Evolutionary conservation across 345 rosid species (phyloP).

Genomic region (Gossypium longicalyx): DNA sequence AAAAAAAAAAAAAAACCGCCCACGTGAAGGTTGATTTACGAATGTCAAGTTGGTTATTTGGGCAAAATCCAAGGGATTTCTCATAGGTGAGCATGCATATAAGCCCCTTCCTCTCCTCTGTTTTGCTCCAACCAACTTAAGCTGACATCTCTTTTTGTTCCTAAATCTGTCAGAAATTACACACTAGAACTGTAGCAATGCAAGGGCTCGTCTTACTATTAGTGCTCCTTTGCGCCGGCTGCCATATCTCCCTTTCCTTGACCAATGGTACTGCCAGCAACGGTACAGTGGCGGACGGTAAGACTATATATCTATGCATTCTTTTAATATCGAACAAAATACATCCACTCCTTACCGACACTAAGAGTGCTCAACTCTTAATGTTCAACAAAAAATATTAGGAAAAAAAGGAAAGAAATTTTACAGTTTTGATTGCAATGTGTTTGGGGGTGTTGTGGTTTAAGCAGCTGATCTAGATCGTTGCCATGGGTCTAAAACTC

Average conservation of each 20-base stretch:
- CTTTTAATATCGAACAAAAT: neutral
- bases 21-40: neutral
- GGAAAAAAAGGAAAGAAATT: too few species aligned
- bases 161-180: neutral
- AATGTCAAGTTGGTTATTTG: constrained; percentile 11
- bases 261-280: neutral
- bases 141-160: neutral
- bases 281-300: constrained; percentile 1
- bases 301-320: neutral
- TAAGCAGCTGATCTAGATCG: too few species aligned
- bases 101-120: neutral
- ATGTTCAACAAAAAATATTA: too few species aligned
- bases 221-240: constrained; percentile 16
- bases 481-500: too few species aligned
- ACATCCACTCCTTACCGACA: too few species aligned
- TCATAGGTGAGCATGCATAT: neutral
- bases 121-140: neutral
- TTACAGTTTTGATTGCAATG: too few species aligned
- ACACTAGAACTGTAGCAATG: neutral
- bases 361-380: too few species aligned
- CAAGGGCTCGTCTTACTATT: constrained; percentile 3
- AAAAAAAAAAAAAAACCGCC: neutral
- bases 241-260: neutral
- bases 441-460: too few species aligned
- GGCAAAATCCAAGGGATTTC: neutral